Base-by-base conservation (phyloP, 352 stramenopile species). In the Globisporangium iwayamae region DNA sequence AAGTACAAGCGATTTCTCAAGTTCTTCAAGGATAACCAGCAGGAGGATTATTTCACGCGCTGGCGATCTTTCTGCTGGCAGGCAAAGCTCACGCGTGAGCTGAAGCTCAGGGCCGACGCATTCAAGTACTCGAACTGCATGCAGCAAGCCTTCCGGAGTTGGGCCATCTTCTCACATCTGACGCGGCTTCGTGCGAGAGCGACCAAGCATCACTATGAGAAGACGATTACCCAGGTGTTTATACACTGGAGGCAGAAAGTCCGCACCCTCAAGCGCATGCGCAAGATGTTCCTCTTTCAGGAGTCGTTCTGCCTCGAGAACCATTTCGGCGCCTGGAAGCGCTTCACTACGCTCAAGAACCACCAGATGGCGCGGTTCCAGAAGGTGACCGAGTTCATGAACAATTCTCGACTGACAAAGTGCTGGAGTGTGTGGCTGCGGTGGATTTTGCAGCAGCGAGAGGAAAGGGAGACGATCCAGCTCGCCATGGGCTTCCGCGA, bases 311-410 rank as follows among this genome's bases (percentile, higher is more conserved):
- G 65, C 22, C 52, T 74, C 0, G 69, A 76, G 50, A 73, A n/a
- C 8, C 76, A 88, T 46, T 85, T 88, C 55, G 51, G 60, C 3
- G 67, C 71, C 3, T 90, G 81, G 81, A 83, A 78, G 50, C 70
- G 69, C 7, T 72, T 70, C 18, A 45, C 66, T 3, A 45, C 20
- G 11, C n/a, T 60, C 10, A 73, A 70, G 22, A 76, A 69, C 45
- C 45, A 78, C 13, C 62, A 73, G 36, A 51, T 76, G 11, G 52
- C 62, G 36, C 74, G 63, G 32, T 36, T 86, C 11, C 48, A 63
- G 22, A 43, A 45, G 3, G 72, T 72, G 1, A 76, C 62, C 9
- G 60, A 28, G 18, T 84, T 82, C 41, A 75, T 78, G 52, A 59
- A 70, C 9, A 55, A 51, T 0, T 66, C 72, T 13, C 48, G 67